Conservation (phyloP, 2,329 filamentous ascomycete species). For the Fusarium sp. region DNA sequence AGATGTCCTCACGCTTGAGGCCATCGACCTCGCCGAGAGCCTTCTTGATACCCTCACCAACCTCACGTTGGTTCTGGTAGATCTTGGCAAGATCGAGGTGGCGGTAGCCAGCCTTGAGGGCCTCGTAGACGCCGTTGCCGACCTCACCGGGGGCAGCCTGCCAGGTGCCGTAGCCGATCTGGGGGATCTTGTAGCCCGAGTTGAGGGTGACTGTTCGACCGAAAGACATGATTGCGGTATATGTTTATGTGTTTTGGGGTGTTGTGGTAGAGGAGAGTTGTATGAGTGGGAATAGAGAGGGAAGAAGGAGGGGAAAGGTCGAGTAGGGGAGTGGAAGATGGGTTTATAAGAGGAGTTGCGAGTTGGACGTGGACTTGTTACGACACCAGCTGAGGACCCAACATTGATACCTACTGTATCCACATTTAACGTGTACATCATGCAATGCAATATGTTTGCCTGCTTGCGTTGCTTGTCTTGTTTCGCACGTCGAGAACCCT, state of each 20-base stretch:
- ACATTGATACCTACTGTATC: slow-evolving; percentile 11
- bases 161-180: slow-evolving; percentile 73
- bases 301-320: not conserved
- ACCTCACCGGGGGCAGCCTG: slow-evolving; percentile 75
- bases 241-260: not conserved
- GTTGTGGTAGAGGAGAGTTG: not conserved
- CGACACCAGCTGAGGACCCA: slow-evolving; percentile 18
- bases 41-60: slow-evolving; percentile 66
- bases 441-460: not conserved
- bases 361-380: slow-evolving; percentile 2
- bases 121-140: slow-evolving; percentile 72
- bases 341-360: slow-evolving; percentile 26
- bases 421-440: not conserved
- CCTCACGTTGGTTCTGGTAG: slow-evolving; percentile 75
- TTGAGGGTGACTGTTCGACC: slow-evolving; percentile 69
- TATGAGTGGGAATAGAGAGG: slow-evolving; percentile 1
- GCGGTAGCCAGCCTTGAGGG: slow-evolving; percentile 72
- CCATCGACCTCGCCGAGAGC: slow-evolving; percentile 61
- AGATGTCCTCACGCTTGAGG: slow-evolving; percentile 67
- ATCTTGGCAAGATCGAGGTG: slow-evolving; percentile 68
- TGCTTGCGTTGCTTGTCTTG: slow-evolving; percentile 8
- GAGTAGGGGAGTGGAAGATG: not conserved
- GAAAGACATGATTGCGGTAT: slow-evolving; percentile 64
- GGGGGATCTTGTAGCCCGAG: slow-evolving; percentile 74
- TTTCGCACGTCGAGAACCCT: slow-evolving; percentile 33